Evolutionary conservation across 306 rosid genomes (phyloP).

Genomic region (Carpinus fangiana): DNA sequence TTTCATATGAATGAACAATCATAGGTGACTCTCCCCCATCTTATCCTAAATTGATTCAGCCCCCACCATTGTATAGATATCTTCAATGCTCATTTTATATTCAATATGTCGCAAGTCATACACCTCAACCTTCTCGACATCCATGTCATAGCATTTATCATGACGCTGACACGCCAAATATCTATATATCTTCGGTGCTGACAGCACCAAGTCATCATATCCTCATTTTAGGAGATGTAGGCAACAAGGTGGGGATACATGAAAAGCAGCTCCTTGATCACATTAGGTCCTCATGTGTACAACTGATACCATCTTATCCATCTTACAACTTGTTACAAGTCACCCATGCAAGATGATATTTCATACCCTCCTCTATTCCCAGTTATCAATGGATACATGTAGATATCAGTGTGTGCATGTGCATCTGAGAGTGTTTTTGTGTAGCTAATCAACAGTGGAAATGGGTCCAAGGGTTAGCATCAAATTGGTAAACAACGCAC

Average conservation of each 20-base stretch:
- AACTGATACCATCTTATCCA: background rate
- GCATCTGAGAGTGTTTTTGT: background rate
- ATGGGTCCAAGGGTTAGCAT: conserved; percentile 22
- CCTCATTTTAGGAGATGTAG: background rate
- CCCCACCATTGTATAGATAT: background rate
- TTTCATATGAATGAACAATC: background rate
- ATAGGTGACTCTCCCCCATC: background rate
- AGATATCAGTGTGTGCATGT: background rate
- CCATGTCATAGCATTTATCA: background rate
- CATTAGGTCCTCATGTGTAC: background rate
- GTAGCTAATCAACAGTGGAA: background rate
- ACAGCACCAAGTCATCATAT: background rate
- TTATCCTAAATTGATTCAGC: background rate
- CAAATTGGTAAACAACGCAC: conserved; percentile 39
- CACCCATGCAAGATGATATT: background rate
- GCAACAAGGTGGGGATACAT: background rate
- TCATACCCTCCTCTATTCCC: background rate
- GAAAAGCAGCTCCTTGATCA: background rate
- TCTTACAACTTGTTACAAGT: background rate
- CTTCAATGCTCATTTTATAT: too few species aligned
- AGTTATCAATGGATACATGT: background rate
- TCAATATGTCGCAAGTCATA: background rate
- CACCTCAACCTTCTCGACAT: background rate
- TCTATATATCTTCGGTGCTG: background rate
- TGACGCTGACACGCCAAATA: background rate